phyloP scores from a whole-genome alignment of 352 stramenopile genomes.

The Globisporangium irregulare region DNA sequence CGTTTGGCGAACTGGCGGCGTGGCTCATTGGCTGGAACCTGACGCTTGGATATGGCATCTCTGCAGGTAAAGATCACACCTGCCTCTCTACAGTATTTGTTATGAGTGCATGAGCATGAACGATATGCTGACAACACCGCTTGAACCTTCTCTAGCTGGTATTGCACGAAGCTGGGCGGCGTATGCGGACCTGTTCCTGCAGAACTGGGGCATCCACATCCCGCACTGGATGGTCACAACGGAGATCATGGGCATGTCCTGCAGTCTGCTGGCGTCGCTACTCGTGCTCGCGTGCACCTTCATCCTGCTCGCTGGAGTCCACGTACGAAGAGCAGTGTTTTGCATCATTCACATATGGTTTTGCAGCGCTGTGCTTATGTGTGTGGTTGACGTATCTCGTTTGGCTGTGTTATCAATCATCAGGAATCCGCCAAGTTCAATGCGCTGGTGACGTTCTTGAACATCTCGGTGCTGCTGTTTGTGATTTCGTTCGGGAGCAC shows the following conservation, averaged over 20 bases:
- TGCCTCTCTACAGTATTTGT: slow-evolving; percentile 1
- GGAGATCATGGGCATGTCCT: slow-evolving; percentile 55
- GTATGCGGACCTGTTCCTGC: slow-evolving; percentile 80
- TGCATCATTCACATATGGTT: background rate
- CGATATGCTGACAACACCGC: background rate
- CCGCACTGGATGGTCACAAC: slow-evolving; percentile 61
- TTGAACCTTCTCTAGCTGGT: slow-evolving; percentile 41
- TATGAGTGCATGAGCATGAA: background rate
- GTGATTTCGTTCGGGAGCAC: slow-evolving; percentile 84
- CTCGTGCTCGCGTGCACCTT: slow-evolving; percentile 84
- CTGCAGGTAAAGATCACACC: slow-evolving; percentile 39
- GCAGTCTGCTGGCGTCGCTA: slow-evolving; percentile 73
- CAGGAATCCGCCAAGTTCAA: slow-evolving; percentile 93
- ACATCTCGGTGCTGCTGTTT: slow-evolving; percentile 89
- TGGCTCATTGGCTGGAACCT: slow-evolving; percentile 93
- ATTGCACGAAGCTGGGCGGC: slow-evolving; percentile 90
- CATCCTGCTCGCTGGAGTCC: slow-evolving; percentile 80
- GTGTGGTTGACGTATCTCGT: background rate
- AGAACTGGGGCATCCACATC: slow-evolving; percentile 65
- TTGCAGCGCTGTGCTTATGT: background rate
- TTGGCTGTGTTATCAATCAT: background rate
- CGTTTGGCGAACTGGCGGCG: slow-evolving; percentile 82
- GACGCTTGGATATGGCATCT: slow-evolving; percentile 92
- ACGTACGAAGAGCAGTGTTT: slow-evolving; percentile 33
- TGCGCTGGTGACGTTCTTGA: slow-evolving; percentile 84